A percentile compares a stretch with the other conserved stretches of the same genome.
phyloP scores from a whole-genome alignment of 106 monocot genomes.

The Allium sativum region DNA sequence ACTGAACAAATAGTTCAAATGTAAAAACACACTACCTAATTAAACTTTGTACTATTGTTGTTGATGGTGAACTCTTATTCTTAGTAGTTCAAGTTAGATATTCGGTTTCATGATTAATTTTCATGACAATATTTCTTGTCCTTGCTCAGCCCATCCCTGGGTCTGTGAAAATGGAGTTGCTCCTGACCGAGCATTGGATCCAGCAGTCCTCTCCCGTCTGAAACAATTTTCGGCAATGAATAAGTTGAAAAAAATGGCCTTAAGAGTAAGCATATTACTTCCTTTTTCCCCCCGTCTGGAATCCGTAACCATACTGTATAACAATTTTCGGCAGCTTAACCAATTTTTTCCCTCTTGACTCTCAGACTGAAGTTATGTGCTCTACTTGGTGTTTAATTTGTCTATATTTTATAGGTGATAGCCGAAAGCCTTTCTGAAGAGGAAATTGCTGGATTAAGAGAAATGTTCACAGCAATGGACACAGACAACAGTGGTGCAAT shows the following conservation, averaged over 20 bases:
- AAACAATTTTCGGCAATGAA: constrained; percentile 35
- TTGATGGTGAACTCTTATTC: no score
- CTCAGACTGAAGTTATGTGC: no score
- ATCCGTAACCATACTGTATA: no score
- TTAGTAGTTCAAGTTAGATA: no score
- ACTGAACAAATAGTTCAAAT: no score
- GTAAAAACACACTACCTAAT: no score
- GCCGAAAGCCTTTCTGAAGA: constrained; percentile 31
- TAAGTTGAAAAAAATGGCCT: constrained; percentile 31
- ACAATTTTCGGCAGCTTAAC: no score
- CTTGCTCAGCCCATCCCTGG: constrained; percentile 25
- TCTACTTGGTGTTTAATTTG: constrained; percentile 1
- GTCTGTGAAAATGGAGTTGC: constrained; percentile 31
- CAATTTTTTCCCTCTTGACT: no score
- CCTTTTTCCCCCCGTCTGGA: neutral
- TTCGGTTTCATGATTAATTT: neutral
- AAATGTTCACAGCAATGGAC: constrained; percentile 28
- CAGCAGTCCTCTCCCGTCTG: constrained; percentile 27
- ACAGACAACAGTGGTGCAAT: constrained; percentile 26
- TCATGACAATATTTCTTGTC: neutral
- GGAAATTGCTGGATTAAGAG: constrained; percentile 26
- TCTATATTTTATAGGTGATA: constrained; percentile 11
- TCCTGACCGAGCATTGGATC: constrained; percentile 26
- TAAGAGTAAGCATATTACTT: constrained; percentile 8
- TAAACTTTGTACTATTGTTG: no score